Percentiles rank a stretch among this genome's conserved stretches.
These are phyloP conservation scores for Vanilla planifolia DNA, from an alignment of 106 monocot genomes.

Conservation along the genomic window DNA sequence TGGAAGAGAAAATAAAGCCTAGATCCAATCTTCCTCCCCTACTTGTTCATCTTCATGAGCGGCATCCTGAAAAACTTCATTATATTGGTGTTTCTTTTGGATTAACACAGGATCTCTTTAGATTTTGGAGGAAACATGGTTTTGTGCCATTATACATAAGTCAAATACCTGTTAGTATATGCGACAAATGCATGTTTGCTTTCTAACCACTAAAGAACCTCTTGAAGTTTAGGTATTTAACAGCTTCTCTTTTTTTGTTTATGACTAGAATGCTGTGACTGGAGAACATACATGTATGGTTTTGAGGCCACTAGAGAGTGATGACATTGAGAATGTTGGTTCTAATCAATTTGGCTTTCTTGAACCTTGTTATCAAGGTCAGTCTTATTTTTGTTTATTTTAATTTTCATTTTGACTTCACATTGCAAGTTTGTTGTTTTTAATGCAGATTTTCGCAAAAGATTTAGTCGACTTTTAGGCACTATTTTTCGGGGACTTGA, in stretches of 20 bases:
- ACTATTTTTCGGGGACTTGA: constrained; percentile 50
- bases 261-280: constrained; percentile 80
- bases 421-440: constrained; percentile 8
- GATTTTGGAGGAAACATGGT: constrained; percentile 80
- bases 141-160: constrained; percentile 91
- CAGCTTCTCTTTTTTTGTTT: neutral
- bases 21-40: constrained; percentile 88
- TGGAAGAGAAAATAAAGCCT: constrained; percentile 85
- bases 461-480: constrained; percentile 69
- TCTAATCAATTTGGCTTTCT: constrained; percentile 61
- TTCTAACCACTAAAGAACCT: constrained; percentile 2
- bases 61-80: constrained; percentile 80
- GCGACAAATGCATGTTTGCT: neutral
- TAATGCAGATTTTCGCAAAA: constrained; percentile 65
- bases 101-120: constrained; percentile 69
- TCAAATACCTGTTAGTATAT: constrained; percentile 67
- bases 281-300: constrained; percentile 95
- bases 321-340: constrained; percentile 54
- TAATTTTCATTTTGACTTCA: neutral
- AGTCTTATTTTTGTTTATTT: constrained; percentile 1
- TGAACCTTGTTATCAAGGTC: constrained; percentile 83
- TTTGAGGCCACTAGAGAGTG: constrained; percentile 69
- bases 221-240: neutral
- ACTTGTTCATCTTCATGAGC: constrained; percentile 75
- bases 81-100: constrained; percentile 97